These are phyloP conservation scores for Stylosanthes scabra DNA, from an alignment of 331 rosid genomes.

Conservation along the genomic window DNA sequence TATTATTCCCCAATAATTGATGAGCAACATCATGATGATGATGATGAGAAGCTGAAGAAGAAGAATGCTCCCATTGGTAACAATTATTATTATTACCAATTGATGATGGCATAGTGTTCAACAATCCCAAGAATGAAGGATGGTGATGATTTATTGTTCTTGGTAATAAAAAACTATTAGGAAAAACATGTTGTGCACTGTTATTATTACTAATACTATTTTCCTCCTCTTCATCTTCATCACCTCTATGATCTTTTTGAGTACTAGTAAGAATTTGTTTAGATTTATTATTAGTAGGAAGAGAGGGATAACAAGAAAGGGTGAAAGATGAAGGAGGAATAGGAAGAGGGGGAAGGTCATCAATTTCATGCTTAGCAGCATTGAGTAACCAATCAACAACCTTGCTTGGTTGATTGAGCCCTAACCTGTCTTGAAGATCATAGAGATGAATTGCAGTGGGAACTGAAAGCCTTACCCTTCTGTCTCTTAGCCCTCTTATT, in stretches of 20 bases:
- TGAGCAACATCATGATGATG: conserved; percentile 47
- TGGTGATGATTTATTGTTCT: conserved; percentile 34
- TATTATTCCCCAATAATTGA: conserved; percentile 36
- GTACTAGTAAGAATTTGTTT: conserved; percentile 46
- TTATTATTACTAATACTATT: conserved; percentile 26
- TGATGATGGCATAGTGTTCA: conserved; percentile 43
- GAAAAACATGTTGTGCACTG: conserved; percentile 41
- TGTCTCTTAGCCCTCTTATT: conserved; percentile 79
- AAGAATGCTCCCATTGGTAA: conserved; percentile 55
- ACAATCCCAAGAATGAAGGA: conserved; percentile 57
- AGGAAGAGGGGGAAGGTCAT: conserved; percentile 86
- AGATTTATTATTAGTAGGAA: conserved; percentile 26
- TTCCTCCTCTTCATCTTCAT: conserved; percentile 22
- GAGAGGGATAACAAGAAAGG: conserved; percentile 50
- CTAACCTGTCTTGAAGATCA: conserved; percentile 88
- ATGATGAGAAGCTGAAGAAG: conserved; percentile 34
- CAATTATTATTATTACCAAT: conserved; percentile 57
- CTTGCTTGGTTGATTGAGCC: conserved; percentile 86
- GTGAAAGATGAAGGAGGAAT: conserved; percentile 50
- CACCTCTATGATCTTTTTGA: conserved; percentile 45
- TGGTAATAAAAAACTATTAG: conserved; percentile 41
- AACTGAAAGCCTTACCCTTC: conserved; percentile 86
- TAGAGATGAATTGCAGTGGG: conserved; percentile 85
- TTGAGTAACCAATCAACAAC: conserved; percentile 90
- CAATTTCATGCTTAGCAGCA: conserved; percentile 78